Evolutionary conservation across 23 red algal genomes (phyloP), one percentile per base, ranked within the genome.

Genomic region (Agarophyton chilense): DNA sequence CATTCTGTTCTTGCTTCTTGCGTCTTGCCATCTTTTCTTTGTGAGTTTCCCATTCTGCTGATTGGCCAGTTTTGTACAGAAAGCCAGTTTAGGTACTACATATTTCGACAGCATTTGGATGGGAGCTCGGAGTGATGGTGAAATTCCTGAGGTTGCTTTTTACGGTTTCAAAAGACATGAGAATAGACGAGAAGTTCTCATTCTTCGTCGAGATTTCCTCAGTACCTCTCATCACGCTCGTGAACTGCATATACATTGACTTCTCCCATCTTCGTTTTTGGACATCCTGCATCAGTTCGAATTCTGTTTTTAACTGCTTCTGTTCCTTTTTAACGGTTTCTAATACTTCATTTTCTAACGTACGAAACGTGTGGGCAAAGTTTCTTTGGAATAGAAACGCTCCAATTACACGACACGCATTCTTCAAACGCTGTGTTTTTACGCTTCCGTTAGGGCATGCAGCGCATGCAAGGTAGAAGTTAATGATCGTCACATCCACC

Each of bases 331-430:
- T 58, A 7, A 65, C 16, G 7, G 6, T 0, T 0, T 25, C 29
- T 16, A 1, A 18, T 4, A 7, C 6, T 43, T 74, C 68, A 29
- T 74, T 39, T 29, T 74, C 47, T 14, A 26, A 74, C 18, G 68
- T 74, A 19, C 66, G 45, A 34, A 40, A 89, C 33, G 53, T 0
- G 2, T 89, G 57, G 17, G 85, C 10, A 52, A 89, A 89, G 14
- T 33, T 44, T 22, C 45, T 21, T 1, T 89, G 0, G 22, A 89
- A 78, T 31, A 71, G 85, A 50, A 78, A 89, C 19, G 71, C 43
- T 17, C 85, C 85, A 0, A 38, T 89, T 16, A 42, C 50, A 40
- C 67, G 43, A 52, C 78, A 89, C 29, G 72, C 19, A 10, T 19
- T 35, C 33, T 57, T 60, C 1, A 89, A 9, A n/a, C 45, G 31